These are phyloP conservation scores for Trichoderma harzianum DNA, from an alignment of 2,329 filamentous ascomycete genomes.

Conservation along the genomic window DNA sequence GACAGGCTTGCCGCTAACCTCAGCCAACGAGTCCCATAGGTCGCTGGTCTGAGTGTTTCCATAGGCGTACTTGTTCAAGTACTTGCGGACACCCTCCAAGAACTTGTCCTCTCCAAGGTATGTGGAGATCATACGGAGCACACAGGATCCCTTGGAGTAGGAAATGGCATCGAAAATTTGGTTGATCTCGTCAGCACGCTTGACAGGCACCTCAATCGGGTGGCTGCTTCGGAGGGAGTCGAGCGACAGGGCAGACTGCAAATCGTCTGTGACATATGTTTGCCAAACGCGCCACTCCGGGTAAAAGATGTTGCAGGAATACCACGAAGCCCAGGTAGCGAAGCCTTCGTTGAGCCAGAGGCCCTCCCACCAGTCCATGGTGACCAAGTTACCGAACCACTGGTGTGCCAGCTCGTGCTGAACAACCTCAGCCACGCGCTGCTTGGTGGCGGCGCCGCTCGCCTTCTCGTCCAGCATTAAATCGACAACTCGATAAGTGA, in stretches of 20 bases:
- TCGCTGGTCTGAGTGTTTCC: conserved; percentile 90
- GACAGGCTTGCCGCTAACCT: conserved; percentile 88
- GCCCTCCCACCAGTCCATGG: conserved; percentile 98
- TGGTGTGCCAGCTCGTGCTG: conserved; percentile 97
- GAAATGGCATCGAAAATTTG: conserved; percentile 98
- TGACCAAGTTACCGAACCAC: conserved; percentile 97
- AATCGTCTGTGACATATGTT: conserved; percentile 86
- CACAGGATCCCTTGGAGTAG: conserved; percentile 94
- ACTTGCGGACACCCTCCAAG: conserved; percentile 84
- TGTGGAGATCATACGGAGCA: conserved; percentile 95
- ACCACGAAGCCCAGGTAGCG: conserved; percentile 55
- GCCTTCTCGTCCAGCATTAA: conserved; percentile 87
- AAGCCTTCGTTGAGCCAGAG: conserved; percentile 96
- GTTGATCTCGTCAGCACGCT: conserved; percentile 92
- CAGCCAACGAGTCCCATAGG: conserved; percentile 81
- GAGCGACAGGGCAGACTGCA: conserved; percentile 81
- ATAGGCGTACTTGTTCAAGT: conserved; percentile 95
- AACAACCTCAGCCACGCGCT: conserved; percentile 90
- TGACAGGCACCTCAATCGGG: conserved; percentile 93
- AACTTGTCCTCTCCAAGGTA: conserved; percentile 91
- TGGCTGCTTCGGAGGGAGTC: conserved; percentile 93
- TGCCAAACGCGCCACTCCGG: conserved; percentile 99
- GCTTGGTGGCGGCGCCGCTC: conserved; percentile 83
- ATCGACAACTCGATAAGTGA: conserved; percentile 85
- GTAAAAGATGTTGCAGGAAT: conserved; percentile 91